Evolutionary conservation across 116 monocot species (phyloP), one percentile per base, ranked within the genome.

Genomic region (Dioscorea cayenensis): DNA sequence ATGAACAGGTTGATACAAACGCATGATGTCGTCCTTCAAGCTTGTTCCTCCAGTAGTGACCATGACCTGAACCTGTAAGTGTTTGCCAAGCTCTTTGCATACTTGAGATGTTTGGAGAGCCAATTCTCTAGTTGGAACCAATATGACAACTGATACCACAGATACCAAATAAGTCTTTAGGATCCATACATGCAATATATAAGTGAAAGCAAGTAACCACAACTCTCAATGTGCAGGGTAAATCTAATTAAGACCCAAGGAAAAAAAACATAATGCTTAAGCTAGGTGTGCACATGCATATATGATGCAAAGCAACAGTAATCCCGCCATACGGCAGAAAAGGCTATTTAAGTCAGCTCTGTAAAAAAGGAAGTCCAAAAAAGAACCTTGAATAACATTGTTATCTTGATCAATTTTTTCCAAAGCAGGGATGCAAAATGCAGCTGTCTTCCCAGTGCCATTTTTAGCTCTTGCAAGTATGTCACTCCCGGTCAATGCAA

Each of bases 401-500:
- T 73, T 86, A 28, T 92, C 96, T 60, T 78, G 92, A 76, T 96
- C 92, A 79, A 96, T 96, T 64, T 96, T 96, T 76, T 96, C 96
- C 21, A 96, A 72, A 38, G 88, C 92, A 36, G 96, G 96, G 69
- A 96, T 96, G 71, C 96, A 96, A 72, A 96, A 96, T 51, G 96
- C 96, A 64, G 96, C 96, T n/a, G 96, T 96, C 71, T 96, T 96
- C 28, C 96, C 96, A 27, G 96, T 96, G 9, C 96, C 96, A 83
- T 96, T 96, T 88, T 96, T 96, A 58, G 96, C 96, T 84, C 96
- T 96, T 25, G 92, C 96, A 77, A 96, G 96, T 72, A 96, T 92
- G 55, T 96, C 87, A 72, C 90, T 84, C 2, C 96, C 96, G 65
- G 96, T 96, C 19, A 96, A 72, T 63, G 96, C 96, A 81, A 96